A percentile compares a stretch with the other conserved stretches of the same genome.
phyloP scores from a whole-genome alignment of 1,139 yeast genomes.

The Geotrichum australiense region DNA sequence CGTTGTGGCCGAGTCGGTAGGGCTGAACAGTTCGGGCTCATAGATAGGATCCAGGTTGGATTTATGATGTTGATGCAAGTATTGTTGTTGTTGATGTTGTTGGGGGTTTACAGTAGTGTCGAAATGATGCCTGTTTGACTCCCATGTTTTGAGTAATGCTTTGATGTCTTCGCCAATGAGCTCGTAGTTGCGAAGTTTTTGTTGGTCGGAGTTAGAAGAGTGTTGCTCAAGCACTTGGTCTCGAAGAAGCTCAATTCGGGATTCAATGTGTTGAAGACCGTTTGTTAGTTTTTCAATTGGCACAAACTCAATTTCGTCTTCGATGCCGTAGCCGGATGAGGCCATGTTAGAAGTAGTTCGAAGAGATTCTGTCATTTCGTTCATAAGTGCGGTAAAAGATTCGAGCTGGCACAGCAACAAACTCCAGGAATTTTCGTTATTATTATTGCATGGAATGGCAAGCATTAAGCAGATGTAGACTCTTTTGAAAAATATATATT shows the following conservation, averaged over 20 bases:
- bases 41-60: no score
- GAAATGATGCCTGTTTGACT: conserved; percentile 22
- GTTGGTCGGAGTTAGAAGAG: no score
- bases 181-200: conserved; percentile 25
- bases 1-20: no score
- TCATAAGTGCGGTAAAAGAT: background rate
- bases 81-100: background rate
- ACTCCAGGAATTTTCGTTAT: no score
- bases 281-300: background rate
- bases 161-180: conserved; percentile 31
- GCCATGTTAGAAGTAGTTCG: background rate
- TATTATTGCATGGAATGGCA: no score
- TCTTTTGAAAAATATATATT: conserved; percentile 37
- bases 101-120: background rate
- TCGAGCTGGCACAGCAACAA: no score
- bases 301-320: no score
- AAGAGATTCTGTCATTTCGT: background rate
- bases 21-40: background rate
- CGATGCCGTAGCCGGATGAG: no score
- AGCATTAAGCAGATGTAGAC: conserved; percentile 39
- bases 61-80: no score
- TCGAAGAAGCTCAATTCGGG: conserved; percentile 30
- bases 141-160: conserved; percentile 30
- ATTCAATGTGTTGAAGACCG: conserved; percentile 3
- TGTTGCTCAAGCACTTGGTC: no score